Evolutionary conservation across 2,329 filamentous ascomycete species (phyloP).

Genomic region (Trichoderma sp.): DNA sequence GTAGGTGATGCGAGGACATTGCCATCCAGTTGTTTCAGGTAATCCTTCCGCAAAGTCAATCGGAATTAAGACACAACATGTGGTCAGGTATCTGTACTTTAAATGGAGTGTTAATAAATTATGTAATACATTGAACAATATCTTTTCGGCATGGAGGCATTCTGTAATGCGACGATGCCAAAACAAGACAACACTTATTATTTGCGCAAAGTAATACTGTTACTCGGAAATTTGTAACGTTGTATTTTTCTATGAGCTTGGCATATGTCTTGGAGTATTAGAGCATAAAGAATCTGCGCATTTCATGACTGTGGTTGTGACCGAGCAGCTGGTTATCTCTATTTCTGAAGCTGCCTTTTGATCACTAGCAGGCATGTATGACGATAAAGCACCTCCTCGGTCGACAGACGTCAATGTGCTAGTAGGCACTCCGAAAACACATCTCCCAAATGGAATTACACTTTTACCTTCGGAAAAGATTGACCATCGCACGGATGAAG

Average conservation of each 20-base stretch:
- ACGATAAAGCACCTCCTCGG: conserved; percentile 6
- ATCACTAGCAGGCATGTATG: not conserved
- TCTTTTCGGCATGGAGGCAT: not conserved
- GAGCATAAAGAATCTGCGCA: not conserved
- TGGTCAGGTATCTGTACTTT: not conserved
- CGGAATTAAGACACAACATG: not conserved
- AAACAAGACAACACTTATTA: not conserved
- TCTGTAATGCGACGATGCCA: not conserved
- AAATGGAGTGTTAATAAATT: not conserved
- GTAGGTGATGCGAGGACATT: not conserved
- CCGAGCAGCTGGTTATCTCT: no score
- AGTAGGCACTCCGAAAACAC: not conserved
- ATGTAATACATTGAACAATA: not conserved
- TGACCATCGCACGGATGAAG: conserved; percentile 36
- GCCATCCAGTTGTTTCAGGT: not conserved
- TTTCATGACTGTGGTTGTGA: not conserved
- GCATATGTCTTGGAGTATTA: not conserved
- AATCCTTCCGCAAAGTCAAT: not conserved
- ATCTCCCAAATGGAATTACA: not conserved
- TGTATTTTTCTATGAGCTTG: not conserved
- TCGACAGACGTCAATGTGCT: not conserved
- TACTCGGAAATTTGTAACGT: not conserved
- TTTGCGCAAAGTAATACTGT: not conserved
- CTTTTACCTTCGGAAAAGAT: not conserved
- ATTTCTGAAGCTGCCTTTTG: no score